Conservation (phyloP, 2,329 filamentous ascomycete genomes). For the Hymenoscyphus infarciens region DNA sequence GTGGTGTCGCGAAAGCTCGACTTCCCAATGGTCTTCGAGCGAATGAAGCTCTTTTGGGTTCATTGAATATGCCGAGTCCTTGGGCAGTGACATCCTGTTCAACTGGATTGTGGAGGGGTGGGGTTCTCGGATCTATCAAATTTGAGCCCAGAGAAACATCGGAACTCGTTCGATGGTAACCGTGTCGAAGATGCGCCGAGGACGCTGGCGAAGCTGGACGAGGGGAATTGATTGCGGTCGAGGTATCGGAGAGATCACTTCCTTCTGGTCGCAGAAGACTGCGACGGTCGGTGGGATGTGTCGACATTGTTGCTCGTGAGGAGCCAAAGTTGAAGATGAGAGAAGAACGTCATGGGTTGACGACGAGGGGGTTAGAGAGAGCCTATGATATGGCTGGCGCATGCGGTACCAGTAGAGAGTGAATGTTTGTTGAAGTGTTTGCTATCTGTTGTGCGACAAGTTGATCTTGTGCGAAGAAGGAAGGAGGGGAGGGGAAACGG, state of each 20-base stretch:
- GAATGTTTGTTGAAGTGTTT: neutral
- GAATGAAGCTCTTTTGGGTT: slow-evolving; percentile 6
- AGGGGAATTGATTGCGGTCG: slow-evolving; percentile 7
- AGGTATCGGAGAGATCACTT: slow-evolving; percentile 8
- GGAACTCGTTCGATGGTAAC: slow-evolving; percentile 11
- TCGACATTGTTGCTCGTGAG: neutral
- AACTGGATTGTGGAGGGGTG: neutral
- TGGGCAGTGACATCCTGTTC: neutral
- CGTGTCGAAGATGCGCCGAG: neutral
- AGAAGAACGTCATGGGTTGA: neutral
- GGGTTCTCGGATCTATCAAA: neutral
- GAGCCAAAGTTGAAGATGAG: neutral
- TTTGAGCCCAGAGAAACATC: neutral
- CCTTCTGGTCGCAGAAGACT: slow-evolving; percentile 4
- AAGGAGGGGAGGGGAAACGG: neutral
- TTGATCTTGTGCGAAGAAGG: neutral
- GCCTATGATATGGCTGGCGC: neutral
- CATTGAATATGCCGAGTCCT: slow-evolving; percentile 9
- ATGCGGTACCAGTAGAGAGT: neutral
- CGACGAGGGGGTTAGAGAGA: neutral
- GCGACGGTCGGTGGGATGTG: neutral
- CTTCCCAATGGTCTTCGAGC: slow-evolving; percentile 9
- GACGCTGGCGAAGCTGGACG: neutral
- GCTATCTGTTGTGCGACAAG: neutral
- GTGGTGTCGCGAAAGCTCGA: slow-evolving; percentile 5